Percentiles rank a stretch among this genome's conserved stretches.
phyloP scores from a whole-genome alignment of 805 yeast genomes.

The Crinitomyces ghanaensis region DNA sequence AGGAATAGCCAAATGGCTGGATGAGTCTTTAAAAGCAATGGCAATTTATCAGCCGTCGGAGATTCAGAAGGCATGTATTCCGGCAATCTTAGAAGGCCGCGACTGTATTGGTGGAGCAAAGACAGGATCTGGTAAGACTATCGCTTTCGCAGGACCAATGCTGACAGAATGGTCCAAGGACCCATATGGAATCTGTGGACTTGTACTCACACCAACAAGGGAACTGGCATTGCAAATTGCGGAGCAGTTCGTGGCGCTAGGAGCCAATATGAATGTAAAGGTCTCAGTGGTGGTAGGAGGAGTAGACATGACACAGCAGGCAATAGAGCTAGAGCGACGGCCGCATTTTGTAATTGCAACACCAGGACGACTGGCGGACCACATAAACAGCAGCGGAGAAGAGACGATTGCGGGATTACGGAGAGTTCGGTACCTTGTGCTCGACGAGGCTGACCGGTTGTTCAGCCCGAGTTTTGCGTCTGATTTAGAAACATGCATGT shows the following conservation, averaged over 20 bases:
- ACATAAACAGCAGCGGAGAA: constrained; percentile 75
- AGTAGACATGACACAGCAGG: constrained; percentile 82
- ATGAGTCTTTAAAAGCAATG: constrained; percentile 72
- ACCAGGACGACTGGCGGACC: constrained; percentile 93
- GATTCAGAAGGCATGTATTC: constrained; percentile 83
- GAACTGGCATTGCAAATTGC: constrained; percentile 95
- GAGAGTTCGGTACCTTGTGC: constrained; percentile 67
- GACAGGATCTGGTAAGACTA: constrained; percentile 96
- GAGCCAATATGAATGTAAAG: constrained; percentile 76
- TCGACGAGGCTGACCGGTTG: constrained; percentile 93
- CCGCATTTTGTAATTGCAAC: constrained; percentile 97
- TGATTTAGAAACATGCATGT: constrained; percentile 64
- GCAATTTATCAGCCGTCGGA: constrained; percentile 72
- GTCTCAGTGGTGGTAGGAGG: constrained; percentile 90
- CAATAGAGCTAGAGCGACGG: constrained; percentile 62
- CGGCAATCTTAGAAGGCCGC: constrained; percentile 59
- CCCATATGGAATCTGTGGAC: constrained; percentile 85
- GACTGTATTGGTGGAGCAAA: constrained; percentile 98
- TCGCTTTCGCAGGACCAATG: constrained; percentile 98
- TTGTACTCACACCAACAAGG: constrained; percentile 77
- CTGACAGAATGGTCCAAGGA: constrained; percentile 88
- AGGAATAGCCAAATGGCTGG: constrained; percentile 81
- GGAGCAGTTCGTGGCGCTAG: constrained; percentile 89
- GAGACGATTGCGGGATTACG: constrained; percentile 73
- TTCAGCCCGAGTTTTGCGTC: constrained; percentile 73